A percentile compares a stretch with the other conserved stretches of the same genome.
Evolutionary conservation across 2,329 filamentous ascomycete species (phyloP).

Genomic region (Claviceps sp.): DNA sequence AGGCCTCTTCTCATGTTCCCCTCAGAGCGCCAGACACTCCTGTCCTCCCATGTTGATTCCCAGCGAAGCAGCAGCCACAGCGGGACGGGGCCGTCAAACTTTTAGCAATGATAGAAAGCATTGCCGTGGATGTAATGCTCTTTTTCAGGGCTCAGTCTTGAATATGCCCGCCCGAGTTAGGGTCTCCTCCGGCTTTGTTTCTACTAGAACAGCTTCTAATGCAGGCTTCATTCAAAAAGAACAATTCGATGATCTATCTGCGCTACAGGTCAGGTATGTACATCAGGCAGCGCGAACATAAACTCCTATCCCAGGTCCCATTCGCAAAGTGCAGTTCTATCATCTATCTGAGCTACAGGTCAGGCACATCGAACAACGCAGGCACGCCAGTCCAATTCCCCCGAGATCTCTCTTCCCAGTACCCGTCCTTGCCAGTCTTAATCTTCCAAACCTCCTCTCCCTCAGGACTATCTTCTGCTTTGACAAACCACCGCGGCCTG

Average conservation of each 20-base stretch:
- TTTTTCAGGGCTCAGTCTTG: no score
- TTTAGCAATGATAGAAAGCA: no score
- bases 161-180: no score
- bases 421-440: constrained; percentile 71
- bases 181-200: no score
- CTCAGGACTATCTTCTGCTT: constrained; percentile 43
- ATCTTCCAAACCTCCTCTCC: constrained; percentile 62
- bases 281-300: background rate
- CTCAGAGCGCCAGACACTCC: no score
- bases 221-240: background rate
- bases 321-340: background rate
- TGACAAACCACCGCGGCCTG: constrained; percentile 74
- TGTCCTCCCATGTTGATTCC: no score
- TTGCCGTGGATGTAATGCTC: no score
- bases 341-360: constrained; percentile 10
- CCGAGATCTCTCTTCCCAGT: constrained; percentile 75
- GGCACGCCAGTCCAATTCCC: constrained; percentile 50
- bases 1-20: no score
- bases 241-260: background rate
- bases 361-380: constrained; percentile 31
- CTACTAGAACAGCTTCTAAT: no score
- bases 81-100: no score
- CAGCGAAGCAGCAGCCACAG: no score
- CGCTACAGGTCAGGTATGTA: no score
- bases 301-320: background rate